Base-by-base conservation (phyloP, 495 filamentous ascomycete genomes). In the Cladorrhinum samala region DNA sequence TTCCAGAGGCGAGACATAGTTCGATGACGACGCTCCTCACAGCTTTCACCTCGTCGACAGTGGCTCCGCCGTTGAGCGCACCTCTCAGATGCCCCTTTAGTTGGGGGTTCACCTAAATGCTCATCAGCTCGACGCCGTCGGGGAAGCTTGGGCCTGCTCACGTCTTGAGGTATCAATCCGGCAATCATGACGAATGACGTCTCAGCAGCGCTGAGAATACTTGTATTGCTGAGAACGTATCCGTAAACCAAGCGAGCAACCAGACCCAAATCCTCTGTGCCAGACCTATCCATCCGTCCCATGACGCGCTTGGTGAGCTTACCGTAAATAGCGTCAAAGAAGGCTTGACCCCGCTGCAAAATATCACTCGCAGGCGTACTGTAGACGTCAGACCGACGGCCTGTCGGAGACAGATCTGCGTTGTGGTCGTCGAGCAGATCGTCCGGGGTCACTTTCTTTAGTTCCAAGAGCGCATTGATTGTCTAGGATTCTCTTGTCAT, bases 21-120 rank as follows among this genome's bases (percentile, higher is more conserved):
- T 63, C 60, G 17, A 81, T 71, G 1, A 74, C 73, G 52, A 77
- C 47, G 17, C 72, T 65, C 17, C 80, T 63, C 9, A 82, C 78
- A 5, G 80, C 78, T 50, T 62, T 60, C 1, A 83, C 78, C 57
- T 80, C 67, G 33, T 74, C 75, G 27, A 74, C 64, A 7, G 73
- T 77, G 24, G 74, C 78, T 0, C 77, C 78, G 44, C 75, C 76
- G 48, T 80, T 80, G 17, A 81, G 44, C 2, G 77, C 73, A 7
- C 79, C 80, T 51, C 69, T 70, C 17, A 80, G 63, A 59, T 82
- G 79, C 2, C 79, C 78, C 55, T 80, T 80, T 14, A 82, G 52
- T 53, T 82, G 79, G 13, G 77, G 75, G 27, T 80, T 80, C 11
- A 80, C 72, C 74, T 76, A 56, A 20, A 6, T 6, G 46, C 24